Evolutionary conservation across 768 basidiomycete genomes (phyloP).

Genomic region (Crepidotus variabilis): DNA sequence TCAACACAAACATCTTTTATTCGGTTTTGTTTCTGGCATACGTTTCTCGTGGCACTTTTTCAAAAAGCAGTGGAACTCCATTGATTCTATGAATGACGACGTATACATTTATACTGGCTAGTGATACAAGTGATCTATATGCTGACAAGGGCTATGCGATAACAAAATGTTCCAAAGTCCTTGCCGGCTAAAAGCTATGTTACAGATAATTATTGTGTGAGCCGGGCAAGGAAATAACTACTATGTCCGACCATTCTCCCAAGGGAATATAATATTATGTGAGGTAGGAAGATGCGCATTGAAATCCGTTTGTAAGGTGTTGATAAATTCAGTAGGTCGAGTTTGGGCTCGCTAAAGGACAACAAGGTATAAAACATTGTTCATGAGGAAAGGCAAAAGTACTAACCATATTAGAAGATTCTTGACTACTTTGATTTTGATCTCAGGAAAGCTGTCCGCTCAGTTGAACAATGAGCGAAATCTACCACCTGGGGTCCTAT

Average conservation of each 20-base stretch:
- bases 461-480: conserved; percentile 1
- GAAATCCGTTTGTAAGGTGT: too few species aligned
- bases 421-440: background rate
- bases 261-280: background rate
- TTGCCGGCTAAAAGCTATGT: background rate
- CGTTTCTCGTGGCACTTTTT: too few species aligned
- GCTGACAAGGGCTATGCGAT: background rate
- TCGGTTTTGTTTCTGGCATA: too few species aligned
- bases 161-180: background rate
- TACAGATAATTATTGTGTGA: background rate
- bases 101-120: background rate
- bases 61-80: too few species aligned
- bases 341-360: too few species aligned
- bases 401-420: background rate
- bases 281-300: background rate
- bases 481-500: conserved; percentile 4
- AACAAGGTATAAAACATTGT: background rate
- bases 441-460: background rate
- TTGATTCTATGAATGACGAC: too few species aligned
- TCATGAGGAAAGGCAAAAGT: too few species aligned
- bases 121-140: background rate
- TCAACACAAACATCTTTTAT: too few species aligned
- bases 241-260: background rate
- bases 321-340: too few species aligned
- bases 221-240: background rate